Percentiles rank a stretch among this genome's conserved stretches.
phyloP scores from a whole-genome alignment of 2,329 filamentous ascomycete species.

The Alternaria brassicae region DNA sequence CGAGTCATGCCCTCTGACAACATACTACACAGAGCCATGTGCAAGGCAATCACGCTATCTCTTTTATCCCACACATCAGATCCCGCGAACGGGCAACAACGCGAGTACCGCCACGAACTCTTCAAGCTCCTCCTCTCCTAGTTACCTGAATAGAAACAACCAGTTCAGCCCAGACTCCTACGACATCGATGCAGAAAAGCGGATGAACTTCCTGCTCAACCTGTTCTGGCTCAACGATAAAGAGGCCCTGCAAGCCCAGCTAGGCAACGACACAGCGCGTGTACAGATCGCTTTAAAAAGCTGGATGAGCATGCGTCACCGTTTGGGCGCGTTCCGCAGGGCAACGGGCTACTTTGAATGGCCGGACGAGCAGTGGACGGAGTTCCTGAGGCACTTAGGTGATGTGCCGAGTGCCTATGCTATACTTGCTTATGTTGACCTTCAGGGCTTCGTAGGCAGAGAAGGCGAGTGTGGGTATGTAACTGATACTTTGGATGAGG shows the following conservation, averaged over 20 bases:
- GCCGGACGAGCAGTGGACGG: conserved; percentile 11
- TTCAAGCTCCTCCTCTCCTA: conserved; percentile 12
- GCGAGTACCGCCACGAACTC: too few species aligned
- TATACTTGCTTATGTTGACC: too few species aligned
- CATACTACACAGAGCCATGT: too few species aligned
- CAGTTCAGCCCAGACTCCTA: conserved; percentile 8
- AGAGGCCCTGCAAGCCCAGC: not conserved
- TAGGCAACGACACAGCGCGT: not conserved
- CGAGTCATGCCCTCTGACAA: not conserved
- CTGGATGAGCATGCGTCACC: too few species aligned
- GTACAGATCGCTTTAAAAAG: not conserved
- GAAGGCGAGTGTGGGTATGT: not conserved
- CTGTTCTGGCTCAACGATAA: conserved; percentile 10
- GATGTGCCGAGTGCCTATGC: not conserved
- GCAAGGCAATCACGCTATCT: not conserved
- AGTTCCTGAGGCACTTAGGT: conserved; percentile 7
- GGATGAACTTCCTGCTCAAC: too few species aligned
- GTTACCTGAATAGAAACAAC: conserved; percentile 12
- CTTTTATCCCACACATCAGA: not conserved
- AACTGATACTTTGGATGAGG: conserved; percentile 5
- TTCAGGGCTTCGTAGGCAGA: not conserved
- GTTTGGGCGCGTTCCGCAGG: too few species aligned
- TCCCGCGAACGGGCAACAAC: conserved; percentile 1
- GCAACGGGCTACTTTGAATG: too few species aligned
- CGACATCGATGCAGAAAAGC: conserved; percentile 11